Percentiles rank a stretch among this genome's conserved stretches.
These are phyloP conservation scores for Aureobasidium mangrovei DNA, from an alignment of 2,329 filamentous ascomycete species.

Conservation along the genomic window DNA sequence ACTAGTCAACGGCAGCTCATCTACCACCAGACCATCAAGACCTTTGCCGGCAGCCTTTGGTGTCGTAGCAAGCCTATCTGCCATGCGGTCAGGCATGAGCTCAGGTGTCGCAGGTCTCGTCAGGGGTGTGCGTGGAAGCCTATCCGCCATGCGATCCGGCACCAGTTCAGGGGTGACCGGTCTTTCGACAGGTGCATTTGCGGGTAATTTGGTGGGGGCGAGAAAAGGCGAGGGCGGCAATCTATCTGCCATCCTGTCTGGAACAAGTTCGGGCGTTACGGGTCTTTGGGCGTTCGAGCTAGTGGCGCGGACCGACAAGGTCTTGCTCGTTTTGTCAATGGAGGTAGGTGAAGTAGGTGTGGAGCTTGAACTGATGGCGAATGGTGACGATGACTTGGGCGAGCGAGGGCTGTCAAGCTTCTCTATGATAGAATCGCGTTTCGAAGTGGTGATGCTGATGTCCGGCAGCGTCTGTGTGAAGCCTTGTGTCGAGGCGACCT, in stretches of 20 bases:
- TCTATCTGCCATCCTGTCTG: constrained; percentile 9
- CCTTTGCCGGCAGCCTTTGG: constrained; percentile 8
- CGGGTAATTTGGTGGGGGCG: background rate
- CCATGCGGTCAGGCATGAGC: constrained; percentile 9
- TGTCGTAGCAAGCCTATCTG: background rate
- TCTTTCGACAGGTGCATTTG: background rate
- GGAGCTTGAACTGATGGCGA: background rate
- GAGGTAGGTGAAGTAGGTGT: background rate
- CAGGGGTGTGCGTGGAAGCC: background rate
- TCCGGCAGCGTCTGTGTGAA: constrained; percentile 37
- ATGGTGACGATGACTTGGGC: constrained; percentile 13
- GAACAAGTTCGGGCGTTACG: constrained; percentile 2
- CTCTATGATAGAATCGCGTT: constrained; percentile 27
- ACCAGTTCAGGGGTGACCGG: background rate
- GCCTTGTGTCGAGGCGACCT: constrained; percentile 36
- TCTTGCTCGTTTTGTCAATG: background rate
- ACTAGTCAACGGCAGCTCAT: constrained; percentile 24
- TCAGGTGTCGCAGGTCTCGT: constrained; percentile 4
- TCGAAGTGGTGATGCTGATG: constrained; percentile 23
- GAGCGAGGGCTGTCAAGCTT: constrained; percentile 26
- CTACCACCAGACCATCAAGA: constrained; percentile 22
- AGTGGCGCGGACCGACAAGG: background rate
- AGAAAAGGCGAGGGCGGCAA: background rate
- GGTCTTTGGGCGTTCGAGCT: background rate
- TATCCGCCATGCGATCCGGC: constrained; percentile 6